These are phyloP conservation scores for Pseudogymnoascus destructans DNA, from an alignment of 2,329 filamentous ascomycete genomes.

Conservation along the genomic window DNA sequence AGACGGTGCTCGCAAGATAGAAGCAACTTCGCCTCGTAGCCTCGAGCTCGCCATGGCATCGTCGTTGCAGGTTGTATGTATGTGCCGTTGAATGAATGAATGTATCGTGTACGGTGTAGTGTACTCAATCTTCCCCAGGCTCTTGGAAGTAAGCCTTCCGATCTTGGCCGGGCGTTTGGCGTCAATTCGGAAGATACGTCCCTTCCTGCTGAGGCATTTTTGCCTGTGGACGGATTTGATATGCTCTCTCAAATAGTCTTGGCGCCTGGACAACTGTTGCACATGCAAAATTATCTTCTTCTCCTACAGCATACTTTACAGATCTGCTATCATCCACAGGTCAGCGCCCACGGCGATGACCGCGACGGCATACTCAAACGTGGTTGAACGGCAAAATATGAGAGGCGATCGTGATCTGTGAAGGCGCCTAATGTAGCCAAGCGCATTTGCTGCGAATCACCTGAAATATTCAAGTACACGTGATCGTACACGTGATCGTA, in stretches of 20 bases:
- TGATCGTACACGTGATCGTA: neutral
- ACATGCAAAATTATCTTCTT: neutral
- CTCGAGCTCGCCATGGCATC: neutral
- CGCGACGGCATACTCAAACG: neutral
- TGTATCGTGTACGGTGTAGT: neutral
- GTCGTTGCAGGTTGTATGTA: neutral
- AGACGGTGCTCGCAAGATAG: neutral
- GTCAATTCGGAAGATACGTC: conserved; percentile 4
- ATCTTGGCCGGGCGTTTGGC: conserved; percentile 4
- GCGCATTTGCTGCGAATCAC: neutral
- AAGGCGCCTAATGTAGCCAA: neutral
- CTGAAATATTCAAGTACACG: neutral
- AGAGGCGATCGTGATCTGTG: neutral
- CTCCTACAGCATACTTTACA: neutral
- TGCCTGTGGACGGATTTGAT: conserved; percentile 1
- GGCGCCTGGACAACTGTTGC: neutral
- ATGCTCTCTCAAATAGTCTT: neutral
- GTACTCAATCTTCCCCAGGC: neutral
- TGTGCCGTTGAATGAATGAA: neutral
- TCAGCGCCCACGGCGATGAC: neutral
- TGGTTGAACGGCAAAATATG: neutral
- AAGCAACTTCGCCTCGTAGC: neutral
- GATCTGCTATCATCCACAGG: neutral
- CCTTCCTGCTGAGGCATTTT: conserved; percentile 3
- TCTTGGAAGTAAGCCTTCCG: neutral